Conservation (phyloP, 1,284 basidiomycete species). For the Ustilago xerochloae region DNA sequence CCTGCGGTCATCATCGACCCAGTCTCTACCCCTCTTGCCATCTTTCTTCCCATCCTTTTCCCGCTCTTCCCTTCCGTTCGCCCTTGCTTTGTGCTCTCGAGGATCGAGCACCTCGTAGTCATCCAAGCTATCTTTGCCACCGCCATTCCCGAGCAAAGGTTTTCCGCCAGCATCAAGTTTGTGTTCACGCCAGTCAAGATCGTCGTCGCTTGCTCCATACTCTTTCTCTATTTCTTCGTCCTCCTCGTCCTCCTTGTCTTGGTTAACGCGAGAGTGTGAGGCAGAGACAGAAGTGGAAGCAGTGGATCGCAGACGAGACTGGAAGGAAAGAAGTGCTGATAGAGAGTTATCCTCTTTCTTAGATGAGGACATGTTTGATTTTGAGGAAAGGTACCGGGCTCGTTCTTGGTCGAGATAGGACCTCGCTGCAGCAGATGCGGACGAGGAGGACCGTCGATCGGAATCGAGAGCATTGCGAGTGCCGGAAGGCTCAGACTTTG, state of each 20-base stretch:
- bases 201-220: constrained; percentile 60
- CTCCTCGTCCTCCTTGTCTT: constrained; percentile 10
- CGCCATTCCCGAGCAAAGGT: constrained; percentile 11
- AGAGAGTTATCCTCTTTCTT: constrained; percentile 17
- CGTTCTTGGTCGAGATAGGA: constrained; percentile 10
- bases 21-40: constrained; percentile 48
- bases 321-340: constrained; percentile 31
- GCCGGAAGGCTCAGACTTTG: not conserved
- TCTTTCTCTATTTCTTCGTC: constrained; percentile 48
- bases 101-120: constrained; percentile 60
- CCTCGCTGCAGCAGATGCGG: not conserved
- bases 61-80: not conserved
- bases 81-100: constrained; percentile 8
- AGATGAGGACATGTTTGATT: not conserved
- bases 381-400: constrained; percentile 13
- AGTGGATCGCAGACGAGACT: constrained; percentile 33
- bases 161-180: constrained; percentile 50
- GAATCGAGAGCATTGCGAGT: not conserved
- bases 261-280: not conserved
- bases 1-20: constrained; percentile 31
- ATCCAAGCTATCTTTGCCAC: constrained; percentile 25
- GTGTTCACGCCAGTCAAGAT: constrained; percentile 36
- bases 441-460: not conserved
- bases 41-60: not conserved
- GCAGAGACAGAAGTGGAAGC: not conserved